phyloP scores from a whole-genome alignment of 2,329 filamentous ascomycete genomes.

The Rasamsonia emersonii region DNA sequence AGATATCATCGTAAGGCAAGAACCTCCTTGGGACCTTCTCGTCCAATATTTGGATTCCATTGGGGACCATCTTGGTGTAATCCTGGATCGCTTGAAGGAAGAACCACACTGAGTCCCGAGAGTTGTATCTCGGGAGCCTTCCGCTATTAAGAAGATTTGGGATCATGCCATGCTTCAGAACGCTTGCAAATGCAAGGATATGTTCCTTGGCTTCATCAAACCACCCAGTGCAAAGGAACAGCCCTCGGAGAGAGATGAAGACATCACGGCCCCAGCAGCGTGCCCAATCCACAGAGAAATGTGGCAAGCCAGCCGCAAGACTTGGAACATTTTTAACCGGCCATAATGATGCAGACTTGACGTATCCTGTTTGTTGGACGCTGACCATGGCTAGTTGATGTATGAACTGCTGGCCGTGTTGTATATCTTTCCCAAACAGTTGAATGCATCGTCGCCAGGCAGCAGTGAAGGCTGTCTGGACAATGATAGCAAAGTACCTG shows the following conservation, averaged over 20 bases:
- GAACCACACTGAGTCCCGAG: slow-evolving; percentile 95
- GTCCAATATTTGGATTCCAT: slow-evolving; percentile 64
- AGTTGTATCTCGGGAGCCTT: slow-evolving; percentile 83
- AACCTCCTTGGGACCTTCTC: slow-evolving; percentile 77
- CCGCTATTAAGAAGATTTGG: slow-evolving; percentile 87
- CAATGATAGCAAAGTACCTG: slow-evolving; percentile 82
- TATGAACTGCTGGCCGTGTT: slow-evolving; percentile 77
- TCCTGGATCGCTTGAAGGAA: slow-evolving; percentile 95
- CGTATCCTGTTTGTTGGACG: slow-evolving; percentile 78
- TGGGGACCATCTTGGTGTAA: slow-evolving; percentile 71
- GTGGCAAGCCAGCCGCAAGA: slow-evolving; percentile 83
- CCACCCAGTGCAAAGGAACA: slow-evolving; percentile 84
- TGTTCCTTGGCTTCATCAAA: slow-evolving; percentile 87
- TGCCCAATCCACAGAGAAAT: slow-evolving; percentile 90
- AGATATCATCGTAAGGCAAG: slow-evolving; percentile 90
- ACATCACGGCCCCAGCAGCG: slow-evolving; percentile 96
- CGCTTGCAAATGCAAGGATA: slow-evolving; percentile 87
- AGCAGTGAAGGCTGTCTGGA: slow-evolving; percentile 80
- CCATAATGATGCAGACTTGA: slow-evolving; percentile 85
- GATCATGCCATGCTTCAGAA: slow-evolving; percentile 97
- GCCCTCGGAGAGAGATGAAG: slow-evolving; percentile 86
- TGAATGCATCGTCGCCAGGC: slow-evolving; percentile 70
- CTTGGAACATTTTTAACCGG: slow-evolving; percentile 76
- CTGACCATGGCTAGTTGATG: slow-evolving; percentile 86
- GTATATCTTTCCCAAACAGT: slow-evolving; percentile 69